Base-by-base conservation (phyloP, 2,329 filamentous ascomycete species). In the Sporothrix globosa region DNA sequence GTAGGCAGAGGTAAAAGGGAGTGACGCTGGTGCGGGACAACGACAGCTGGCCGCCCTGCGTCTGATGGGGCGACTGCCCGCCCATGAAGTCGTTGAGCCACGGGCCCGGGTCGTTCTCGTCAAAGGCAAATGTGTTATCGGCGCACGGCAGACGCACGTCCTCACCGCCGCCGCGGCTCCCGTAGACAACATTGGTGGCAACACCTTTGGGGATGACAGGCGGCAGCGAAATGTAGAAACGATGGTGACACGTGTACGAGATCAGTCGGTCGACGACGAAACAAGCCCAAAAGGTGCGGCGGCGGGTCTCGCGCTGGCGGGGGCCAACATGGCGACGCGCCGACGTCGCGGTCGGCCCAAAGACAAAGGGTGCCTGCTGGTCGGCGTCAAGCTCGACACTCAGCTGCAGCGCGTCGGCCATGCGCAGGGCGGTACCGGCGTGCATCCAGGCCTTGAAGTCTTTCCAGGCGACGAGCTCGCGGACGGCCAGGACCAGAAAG, bases 361-460 rank as follows among this genome's bases (percentile, higher is more conserved):
- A 34, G 5, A 34, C n/a, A 4, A 48, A 34, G 21, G 44, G 44
- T 5, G 61, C 34, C 24, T n/a, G 24, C 46, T 66, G 61, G 44
- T 34, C 61, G 17, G 24, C 44, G 13, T 66, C 44, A 14, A 66
- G 61, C n/a, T 75, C 73, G 10, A 53, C 53, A n/a, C 67, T 52
- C 13, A 76, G 71, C 10, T 74, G 74, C 72, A 76, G 74, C 17
- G 75, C 74, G 41, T 76, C 71, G 4, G 75, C 75, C 75, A 76
- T 76, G 27, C 74, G 71, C 27, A 76, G 75, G 1, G 70, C 70
- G n/a, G 56, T 50, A 19, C 70, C 70, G 11, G 67, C 60, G 30
- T 67, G 48, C 67, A 71, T 56, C 67, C 67, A 71, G 3, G 70
- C 67, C 44, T 48, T 24, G 41, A 60, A 60, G 30, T 69, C 67